phyloP scores from a whole-genome alignment of 768 basidiomycete species.

The Mycena rosella region DNA sequence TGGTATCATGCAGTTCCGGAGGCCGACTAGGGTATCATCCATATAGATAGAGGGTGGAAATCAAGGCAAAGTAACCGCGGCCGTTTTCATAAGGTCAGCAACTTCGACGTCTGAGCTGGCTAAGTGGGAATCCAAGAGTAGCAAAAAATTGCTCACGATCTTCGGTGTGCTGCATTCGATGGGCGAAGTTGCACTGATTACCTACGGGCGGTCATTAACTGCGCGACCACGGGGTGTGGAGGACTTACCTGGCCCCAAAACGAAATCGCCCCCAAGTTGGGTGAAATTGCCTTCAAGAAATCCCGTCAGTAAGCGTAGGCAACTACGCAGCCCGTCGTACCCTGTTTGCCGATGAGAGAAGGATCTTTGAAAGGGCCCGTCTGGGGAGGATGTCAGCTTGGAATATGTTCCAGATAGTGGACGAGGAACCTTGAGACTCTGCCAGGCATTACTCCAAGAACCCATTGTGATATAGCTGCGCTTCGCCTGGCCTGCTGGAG shows the following conservation, averaged over 20 bases:
- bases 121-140: constrained; percentile 4
- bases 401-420: neutral
- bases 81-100: constrained; percentile 59
- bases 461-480: constrained; percentile 60
- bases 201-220: no score
- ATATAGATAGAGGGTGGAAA: neutral
- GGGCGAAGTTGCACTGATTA: constrained; percentile 64
- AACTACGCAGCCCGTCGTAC: no score
- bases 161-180: constrained; percentile 72
- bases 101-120: constrained; percentile 59
- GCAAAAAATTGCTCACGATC: constrained; percentile 61
- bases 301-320: no score
- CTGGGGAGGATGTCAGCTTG: constrained; percentile 34
- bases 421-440: constrained; percentile 48
- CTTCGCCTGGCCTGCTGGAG: constrained; percentile 59
- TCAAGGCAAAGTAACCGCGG: constrained; percentile 48
- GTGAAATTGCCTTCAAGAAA: constrained; percentile 59
- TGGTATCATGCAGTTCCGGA: no score
- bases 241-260: constrained; percentile 73
- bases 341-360: constrained; percentile 65
- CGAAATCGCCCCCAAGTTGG: constrained; percentile 74
- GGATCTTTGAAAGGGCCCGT: constrained; percentile 58
- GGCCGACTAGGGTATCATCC: no score
- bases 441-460: constrained; percentile 45
- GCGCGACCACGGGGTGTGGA: no score